Evolutionary conservation across 768 basidiomycete genomes (phyloP), one percentile per base, ranked within the genome.

Genomic region (Infundibulicybe gibba): DNA sequence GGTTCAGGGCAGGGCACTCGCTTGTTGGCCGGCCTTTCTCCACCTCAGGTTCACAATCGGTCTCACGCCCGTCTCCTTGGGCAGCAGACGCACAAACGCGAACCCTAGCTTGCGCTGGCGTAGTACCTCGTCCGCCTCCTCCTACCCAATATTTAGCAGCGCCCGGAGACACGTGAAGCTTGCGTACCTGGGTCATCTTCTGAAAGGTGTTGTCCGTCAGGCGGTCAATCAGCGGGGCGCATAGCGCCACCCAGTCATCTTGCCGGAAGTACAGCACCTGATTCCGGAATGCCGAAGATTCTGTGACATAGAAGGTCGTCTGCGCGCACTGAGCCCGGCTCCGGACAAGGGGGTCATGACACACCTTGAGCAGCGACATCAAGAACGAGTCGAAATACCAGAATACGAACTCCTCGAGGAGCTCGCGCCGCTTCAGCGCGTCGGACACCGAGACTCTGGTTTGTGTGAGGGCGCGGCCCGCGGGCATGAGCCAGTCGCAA

Each of bases 361-460:
- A 39, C 51, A 90, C 95, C 71, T 80, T 86, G 31, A 98, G 62
- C 4, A 98, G 67, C 0, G 87, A 80, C 3, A 88, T 62, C 6
- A 98, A 63, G 61, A 94, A 93, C 0, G 81, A 85, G 57, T 94
- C 88, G 48, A 97, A 90, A 54, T 92, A 85, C 97, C 97, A 99
- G 59, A 83, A 88, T n/a, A 97, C 47, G 57, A 95, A 91, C 43
- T 97, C 91, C 59, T 90, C 83, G 0, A 94, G 57, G 12, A 98
- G 64, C 58, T 92, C 84, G n/a, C 80, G 73, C 14, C 91, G 77
- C 61, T 92, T 97, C 30, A 80, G 54, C 2, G 80, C 66, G 55
- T 97, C 94, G 0, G 80, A 78, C 3, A 80, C 77, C 6, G 80
- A 68, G 0, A 82, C 75, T 41, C 84, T 71, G 2, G 60, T 54